These are phyloP conservation scores for Erythrophleum ivorense DNA, from an alignment of 331 rosid genomes.

Conservation along the genomic window DNA sequence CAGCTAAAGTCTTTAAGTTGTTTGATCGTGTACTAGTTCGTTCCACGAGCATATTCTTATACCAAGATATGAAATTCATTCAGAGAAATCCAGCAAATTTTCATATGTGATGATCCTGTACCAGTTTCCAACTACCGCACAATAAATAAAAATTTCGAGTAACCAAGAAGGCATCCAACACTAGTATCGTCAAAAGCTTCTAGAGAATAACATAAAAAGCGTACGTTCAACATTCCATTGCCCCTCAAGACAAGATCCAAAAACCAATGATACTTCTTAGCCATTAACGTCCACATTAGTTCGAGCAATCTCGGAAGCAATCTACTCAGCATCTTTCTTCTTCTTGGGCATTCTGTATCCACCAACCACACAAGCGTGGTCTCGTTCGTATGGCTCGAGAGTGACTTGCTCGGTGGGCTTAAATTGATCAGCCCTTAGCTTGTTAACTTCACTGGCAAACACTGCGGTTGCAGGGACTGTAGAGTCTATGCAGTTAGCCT, in stretches of 20 bases:
- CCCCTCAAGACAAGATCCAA: not conserved
- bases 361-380: constrained; percentile 94
- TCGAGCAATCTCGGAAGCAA: not conserved
- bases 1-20: no score
- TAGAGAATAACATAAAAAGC: not conserved
- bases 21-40: no score
- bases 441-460: constrained; percentile 56
- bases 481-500: constrained; percentile 60
- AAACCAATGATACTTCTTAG: no score
- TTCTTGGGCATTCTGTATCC: constrained; percentile 76
- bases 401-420: constrained; percentile 56
- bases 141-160: not conserved
- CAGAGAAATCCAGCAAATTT: not conserved
- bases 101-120: not conserved
- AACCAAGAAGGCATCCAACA: not conserved
- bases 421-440: constrained; percentile 71
- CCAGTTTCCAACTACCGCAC: not conserved
- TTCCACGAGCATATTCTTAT: no score
- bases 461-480: constrained; percentile 54
- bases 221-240: not conserved
- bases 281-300: not conserved
- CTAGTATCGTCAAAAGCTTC: not conserved
- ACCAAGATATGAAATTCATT: no score
- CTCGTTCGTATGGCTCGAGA: constrained; percentile 83
- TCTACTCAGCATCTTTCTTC: constrained; percentile 57